These are phyloP conservation scores for Hortiboletus campestris DNA, from an alignment of 768 basidiomycete genomes.

Conservation along the genomic window DNA sequence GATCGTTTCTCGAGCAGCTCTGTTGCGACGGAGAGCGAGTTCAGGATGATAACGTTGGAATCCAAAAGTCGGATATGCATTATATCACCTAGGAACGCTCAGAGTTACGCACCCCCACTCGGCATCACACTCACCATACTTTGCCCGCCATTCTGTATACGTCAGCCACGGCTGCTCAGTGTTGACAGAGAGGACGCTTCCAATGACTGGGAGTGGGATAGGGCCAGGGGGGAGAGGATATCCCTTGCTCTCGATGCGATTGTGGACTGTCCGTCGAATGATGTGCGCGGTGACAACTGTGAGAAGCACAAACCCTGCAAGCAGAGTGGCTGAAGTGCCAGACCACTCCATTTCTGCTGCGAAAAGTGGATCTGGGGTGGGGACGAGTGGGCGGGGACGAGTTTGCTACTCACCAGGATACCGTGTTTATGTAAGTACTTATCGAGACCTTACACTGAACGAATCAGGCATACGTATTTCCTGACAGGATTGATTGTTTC, in stretches of 20 bases:
- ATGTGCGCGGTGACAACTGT: neutral
- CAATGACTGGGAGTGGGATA: neutral
- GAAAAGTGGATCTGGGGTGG: too few relatives aligned
- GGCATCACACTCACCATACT: neutral
- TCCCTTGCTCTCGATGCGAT: neutral
- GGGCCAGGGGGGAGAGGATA: slow-evolving; percentile 7
- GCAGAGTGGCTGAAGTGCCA: too few relatives aligned
- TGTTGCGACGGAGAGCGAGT: neutral
- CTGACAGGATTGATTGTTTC: too few relatives aligned
- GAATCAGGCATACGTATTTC: too few relatives aligned
- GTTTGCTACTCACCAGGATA: too few relatives aligned
- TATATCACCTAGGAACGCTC: slow-evolving; percentile 2
- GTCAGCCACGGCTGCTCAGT: neutral
- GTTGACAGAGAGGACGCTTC: slow-evolving; percentile 1
- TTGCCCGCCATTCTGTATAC: neutral
- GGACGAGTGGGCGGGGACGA: too few relatives aligned
- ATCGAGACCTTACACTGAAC: too few relatives aligned
- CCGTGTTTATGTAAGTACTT: too few relatives aligned
- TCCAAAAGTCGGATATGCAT: slow-evolving; percentile 6
- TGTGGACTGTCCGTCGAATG: neutral
- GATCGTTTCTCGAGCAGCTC: slow-evolving; percentile 14
- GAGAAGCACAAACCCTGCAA: too few relatives aligned
- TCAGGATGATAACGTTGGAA: slow-evolving; percentile 5
- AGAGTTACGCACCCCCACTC: neutral
- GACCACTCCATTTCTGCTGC: too few relatives aligned